Base-by-base conservation (phyloP, 768 basidiomycete genomes). In the Trametes meyenii region DNA sequence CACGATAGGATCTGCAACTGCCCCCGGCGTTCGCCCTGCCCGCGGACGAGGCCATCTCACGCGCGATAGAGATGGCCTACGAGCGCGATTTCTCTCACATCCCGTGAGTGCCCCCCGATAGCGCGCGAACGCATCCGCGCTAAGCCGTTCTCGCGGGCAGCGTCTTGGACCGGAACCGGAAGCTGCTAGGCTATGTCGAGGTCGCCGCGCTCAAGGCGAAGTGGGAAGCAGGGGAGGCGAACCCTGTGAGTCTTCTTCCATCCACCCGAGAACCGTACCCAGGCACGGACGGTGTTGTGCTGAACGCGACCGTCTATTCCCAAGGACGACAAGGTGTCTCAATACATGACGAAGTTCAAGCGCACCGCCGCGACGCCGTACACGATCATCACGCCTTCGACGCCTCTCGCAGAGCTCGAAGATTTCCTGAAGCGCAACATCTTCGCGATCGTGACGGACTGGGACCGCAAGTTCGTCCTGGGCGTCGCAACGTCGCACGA, bases 31-130 rank as follows among this genome's bases (percentile, higher is more conserved):
- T 96, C 73, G 84, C 89, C 16, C 79, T 96, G 3, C 88, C 89
- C 8, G 76, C 81, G 12, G 80, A 81, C 60, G 92, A 92, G 69
- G 80, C 84, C 19, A 86, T 96, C 59, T 81, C 84, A 10, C 80
- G 83, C 23, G 94, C 92, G 1, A 84, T 96, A 29, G 92, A 93
- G 67, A 82, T 90, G 24, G 95, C 94, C 0, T 96, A 95, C 67
- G 95, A 97, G 66, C 86, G 94, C 36, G 95, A 97, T 71, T 97
- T 96, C 75, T 94, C 94, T 17, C 88, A 96, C 67, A 88, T 96
- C 62, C 95, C 95, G 95, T 96, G 68, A 69, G 77, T 75, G 21
- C 38, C 8, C 40, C 26, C 14, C n/a, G 3, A 8, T 12, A 29
- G 40, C 36, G 54, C 45, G 10, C 16, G 23, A 17, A 29, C 51